Evolutionary conservation across 352 stramenopile species (phyloP), one percentile per base, ranked within the genome.

Genomic region (Pythium brachiatum): DNA sequence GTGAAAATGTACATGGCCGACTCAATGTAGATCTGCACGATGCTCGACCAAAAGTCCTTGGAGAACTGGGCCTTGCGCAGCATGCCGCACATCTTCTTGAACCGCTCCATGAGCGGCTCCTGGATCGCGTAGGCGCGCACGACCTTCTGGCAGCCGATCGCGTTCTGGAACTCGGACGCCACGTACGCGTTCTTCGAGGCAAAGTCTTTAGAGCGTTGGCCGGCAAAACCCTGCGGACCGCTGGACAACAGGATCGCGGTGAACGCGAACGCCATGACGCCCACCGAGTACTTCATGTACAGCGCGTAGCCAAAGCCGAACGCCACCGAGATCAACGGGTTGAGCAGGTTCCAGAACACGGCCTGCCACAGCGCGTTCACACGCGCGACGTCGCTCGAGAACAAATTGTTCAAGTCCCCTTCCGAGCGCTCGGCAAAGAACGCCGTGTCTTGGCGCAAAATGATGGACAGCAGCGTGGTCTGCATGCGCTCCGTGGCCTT

Each of bases 21-120:
- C 62, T 94, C 86, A 51, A 96, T 92, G 76, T 96, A 94, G 53
- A 96, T 96, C 70, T 96, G 87, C 60, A 96, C 87, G 51, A 96
- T 80, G 58, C 84, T 92, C 31, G 85, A 90, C 87, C 87, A 96
- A 50, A 96, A 94, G 57, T 94, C 85, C 64, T 95, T 96, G 23
- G 74, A 86, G 70, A 96, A 95, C 69, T 94, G 85, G 62, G 86
- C 90, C 62, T 90, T 92, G 36, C 85, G 75, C 60, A 96, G 58
- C 29, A 64, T 69, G 5, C 57, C 63, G 50, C 76, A 88, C 21
- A 83, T 91, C 50, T 83, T 85, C 43, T 74, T 77, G 58, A 96
- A 94, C 6, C 80, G 81, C 5, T 65, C 68, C 32, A 94, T 78
- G 20, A 96, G 80, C 29, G 85, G 83, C 21, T 88, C 77, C 60